Base-by-base conservation (phyloP, 2,329 filamentous ascomycete genomes). In the Colletotrichum acutatum region DNA sequence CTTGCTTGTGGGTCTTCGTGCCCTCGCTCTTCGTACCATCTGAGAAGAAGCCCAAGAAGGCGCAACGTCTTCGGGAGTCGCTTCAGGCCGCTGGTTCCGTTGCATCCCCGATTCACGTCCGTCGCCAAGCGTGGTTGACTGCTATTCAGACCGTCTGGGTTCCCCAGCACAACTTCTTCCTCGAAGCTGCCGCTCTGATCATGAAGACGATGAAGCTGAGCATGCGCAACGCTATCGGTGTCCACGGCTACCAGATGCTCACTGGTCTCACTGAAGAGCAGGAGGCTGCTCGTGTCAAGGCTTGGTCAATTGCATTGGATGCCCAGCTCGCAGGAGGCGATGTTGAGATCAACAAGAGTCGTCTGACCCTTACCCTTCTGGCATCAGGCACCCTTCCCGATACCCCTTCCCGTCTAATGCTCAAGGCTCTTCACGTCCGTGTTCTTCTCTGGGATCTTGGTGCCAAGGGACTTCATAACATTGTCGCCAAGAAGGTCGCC, bases 71-170 rank as follows among this genome's bases (percentile, higher is more conserved):
- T 46, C 58, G 74, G 42, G 77, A 79, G 7, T 81, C 84, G 1
- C 81, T 88, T 6, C 81, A 84, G 75, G 85, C 88, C 22, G 92
- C 90, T 6, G 93, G 93, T 2, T 95, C 94, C 2, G 86, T 95
- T 70, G 91, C 94, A 3, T 95, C 95, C 0, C 93, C 95, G 0
- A 95, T 97, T 69, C 91, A 97, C 76, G 93, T 97, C 58, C 92
- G 95, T 63, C 91, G 93, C 73, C 94, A 95, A 80, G 95, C 95
- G 37, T 98, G 96, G 95, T 91, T 97, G 70, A 98, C 95, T 3
- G 94, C 95, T 8, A 92, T 98, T 72, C 95, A 98, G 83, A 96
- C 93, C 4, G 94, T 98, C 28, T 97, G 95, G 90, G 94, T 98
- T 16, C 96, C 96, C 12, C 90, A 92, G 24, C 94, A 97, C 81